phyloP scores from a whole-genome alignment of 2,329 filamentous ascomycete genomes.

The Zopfia rhizophila region DNA sequence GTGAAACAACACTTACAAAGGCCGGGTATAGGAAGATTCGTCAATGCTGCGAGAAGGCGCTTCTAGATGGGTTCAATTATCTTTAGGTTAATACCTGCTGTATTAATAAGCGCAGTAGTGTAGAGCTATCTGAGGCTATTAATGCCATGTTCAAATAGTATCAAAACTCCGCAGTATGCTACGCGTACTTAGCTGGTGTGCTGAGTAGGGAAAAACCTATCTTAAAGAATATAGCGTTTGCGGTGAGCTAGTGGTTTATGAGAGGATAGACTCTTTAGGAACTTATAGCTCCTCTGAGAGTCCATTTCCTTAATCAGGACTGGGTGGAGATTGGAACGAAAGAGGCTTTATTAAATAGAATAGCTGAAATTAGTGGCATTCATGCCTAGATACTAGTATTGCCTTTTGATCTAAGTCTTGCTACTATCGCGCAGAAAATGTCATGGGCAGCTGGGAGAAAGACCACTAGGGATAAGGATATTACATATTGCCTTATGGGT shows the following conservation, averaged over 20 bases:
- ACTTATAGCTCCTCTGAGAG: too few relatives aligned
- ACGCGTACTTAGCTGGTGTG: slow-evolving; percentile 10
- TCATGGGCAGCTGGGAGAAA: background rate
- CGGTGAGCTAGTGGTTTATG: too few relatives aligned
- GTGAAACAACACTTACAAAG: too few relatives aligned
- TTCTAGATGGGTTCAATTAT: too few relatives aligned
- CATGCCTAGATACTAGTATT: too few relatives aligned
- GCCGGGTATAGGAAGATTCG: too few relatives aligned
- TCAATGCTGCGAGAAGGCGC: too few relatives aligned
- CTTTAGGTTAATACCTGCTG: slow-evolving; percentile 19
- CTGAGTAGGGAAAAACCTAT: background rate
- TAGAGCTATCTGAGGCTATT: slow-evolving; percentile 14
- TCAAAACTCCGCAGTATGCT: slow-evolving; percentile 11
- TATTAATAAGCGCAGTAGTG: slow-evolving; percentile 16
- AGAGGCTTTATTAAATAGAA: background rate
- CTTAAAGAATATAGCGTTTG: too few relatives aligned
- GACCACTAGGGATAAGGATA: slow-evolving; percentile 28
- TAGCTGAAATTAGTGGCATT: background rate
- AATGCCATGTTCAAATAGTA: slow-evolving; percentile 20
- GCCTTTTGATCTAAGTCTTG: background rate
- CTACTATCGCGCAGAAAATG: background rate
- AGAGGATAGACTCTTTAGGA: too few relatives aligned
- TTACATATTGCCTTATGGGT: slow-evolving; percentile 36
- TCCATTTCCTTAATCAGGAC: background rate
- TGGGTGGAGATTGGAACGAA: background rate